Evolutionary conservation across 2,329 filamentous ascomycete genomes (phyloP), one percentile per base, ranked within the genome.

Genomic region (Pyricularia grisea): DNA sequence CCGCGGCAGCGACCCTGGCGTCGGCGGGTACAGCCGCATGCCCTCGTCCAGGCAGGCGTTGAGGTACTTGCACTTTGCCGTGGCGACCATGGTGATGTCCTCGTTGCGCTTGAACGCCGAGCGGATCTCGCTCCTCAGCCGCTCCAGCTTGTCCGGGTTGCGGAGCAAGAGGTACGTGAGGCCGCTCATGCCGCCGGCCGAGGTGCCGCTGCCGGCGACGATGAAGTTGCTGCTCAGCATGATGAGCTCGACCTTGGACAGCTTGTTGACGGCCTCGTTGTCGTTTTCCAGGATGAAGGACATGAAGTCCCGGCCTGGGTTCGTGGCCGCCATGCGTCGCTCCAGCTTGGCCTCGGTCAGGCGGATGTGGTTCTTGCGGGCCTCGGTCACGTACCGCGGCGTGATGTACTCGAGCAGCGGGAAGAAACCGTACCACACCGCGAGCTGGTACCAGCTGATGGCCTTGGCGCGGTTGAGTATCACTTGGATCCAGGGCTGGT

Each of bases 171-270:
- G 76, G 69, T 74, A 79, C 10, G 77, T 73, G 2, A 74, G 71
- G 3, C 74, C 74, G 1, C 77, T 67, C n/a, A 76, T 12, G 77
- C 79, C 78, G 5, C 79, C 83, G 2, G 81, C 81, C 4, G 81
- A 82, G 0, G 83, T 85, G 69, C 85, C 82, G 30, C 80, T 81
- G 20, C 82, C 82, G 1, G 81, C 82, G 36, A 82, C 80, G 31
- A 82, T 81, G 67, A 73, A 71, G 23, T 65, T 65, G 61, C 14
- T 30, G 61, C 6, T 30, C 27, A 65, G 61, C 23, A 65, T 30
- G 61, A 65, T 11, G 14, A 11, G 27, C 61, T 30, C 61, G 14
- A 31, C 27, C 25, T 28, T 31, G 30, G 61, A 65, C 17, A 31
- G 27, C 61, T 65, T 30, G 6, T n/a, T 31, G 14, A 20, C 27